Conservation (phyloP, 169 alveolate genomes). For the Eimeria tenella region DNA sequence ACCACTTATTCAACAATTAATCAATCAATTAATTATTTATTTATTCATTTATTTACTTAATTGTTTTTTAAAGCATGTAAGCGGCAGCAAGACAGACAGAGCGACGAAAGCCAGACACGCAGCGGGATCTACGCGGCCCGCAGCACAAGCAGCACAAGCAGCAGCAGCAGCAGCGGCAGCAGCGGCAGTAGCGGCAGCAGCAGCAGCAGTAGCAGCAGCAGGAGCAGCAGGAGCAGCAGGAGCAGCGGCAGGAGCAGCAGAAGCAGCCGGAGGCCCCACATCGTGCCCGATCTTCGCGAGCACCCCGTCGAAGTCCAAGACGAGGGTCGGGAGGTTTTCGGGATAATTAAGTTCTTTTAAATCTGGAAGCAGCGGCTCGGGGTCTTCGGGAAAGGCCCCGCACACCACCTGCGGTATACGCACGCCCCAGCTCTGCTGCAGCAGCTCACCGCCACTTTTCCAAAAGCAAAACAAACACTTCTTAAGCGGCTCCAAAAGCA, state of each 20-base stretch:
- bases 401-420: background rate
- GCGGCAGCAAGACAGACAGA: too few relatives aligned
- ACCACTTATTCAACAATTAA: too few relatives aligned
- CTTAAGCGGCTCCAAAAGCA: background rate
- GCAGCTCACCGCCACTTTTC: background rate
- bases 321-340: slow-evolving; percentile 93
- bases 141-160: background rate
- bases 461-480: background rate
- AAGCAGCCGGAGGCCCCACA: slow-evolving; percentile 1
- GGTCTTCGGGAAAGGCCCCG: slow-evolving; percentile 55
- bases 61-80: too few relatives aligned
- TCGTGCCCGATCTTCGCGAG: slow-evolving; percentile 91
- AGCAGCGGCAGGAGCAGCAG: background rate
- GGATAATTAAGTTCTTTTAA: slow-evolving; percentile 91
- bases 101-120: too few relatives aligned
- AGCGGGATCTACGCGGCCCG: too few relatives aligned
- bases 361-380: slow-evolving; percentile 92
- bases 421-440: background rate
- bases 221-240: background rate
- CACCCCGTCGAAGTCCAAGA: slow-evolving; percentile 91
- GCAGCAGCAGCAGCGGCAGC: background rate
- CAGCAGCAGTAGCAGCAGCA: background rate
- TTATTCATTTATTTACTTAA: too few relatives aligned
- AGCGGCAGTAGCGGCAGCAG: background rate
- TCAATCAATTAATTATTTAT: too few relatives aligned